phyloP scores from a whole-genome alignment of 2,329 filamentous ascomycete genomes.

The Cercospora zeina region DNA sequence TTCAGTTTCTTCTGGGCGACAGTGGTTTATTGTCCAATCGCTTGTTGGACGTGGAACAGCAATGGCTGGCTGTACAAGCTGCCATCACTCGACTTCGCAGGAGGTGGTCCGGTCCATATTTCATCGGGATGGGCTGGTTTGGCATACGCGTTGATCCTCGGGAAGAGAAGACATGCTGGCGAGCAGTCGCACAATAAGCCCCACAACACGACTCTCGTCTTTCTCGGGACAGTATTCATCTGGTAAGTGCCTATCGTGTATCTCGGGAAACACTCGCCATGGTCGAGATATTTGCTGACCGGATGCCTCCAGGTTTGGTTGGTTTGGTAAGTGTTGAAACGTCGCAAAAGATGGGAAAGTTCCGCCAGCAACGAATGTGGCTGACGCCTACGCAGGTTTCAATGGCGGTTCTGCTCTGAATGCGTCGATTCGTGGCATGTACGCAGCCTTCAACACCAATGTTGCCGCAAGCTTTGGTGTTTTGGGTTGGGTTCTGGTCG shows the following conservation, averaged over 20 bases:
- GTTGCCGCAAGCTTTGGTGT: conserved; percentile 56
- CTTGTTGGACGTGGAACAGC: conserved; percentile 68
- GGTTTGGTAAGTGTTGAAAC: conserved; percentile 46
- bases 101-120: conserved; percentile 65
- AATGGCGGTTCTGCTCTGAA: conserved; percentile 59
- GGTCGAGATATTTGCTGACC: conserved; percentile 32
- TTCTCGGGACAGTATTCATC: conserved; percentile 64
- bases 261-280: conserved; percentile 39
- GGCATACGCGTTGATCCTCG: conserved; percentile 64
- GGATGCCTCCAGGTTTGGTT: conserved; percentile 49
- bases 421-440: conserved; percentile 55
- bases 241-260: conserved; percentile 57
- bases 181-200: conserved; percentile 56
- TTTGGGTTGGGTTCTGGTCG: conserved; percentile 57
- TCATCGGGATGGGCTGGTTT: conserved; percentile 63
- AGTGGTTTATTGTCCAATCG: conserved; percentile 64
- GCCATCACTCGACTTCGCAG: conserved; percentile 61
- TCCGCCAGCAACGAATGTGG: no score
- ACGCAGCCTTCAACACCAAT: conserved; percentile 61
- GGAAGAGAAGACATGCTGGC: conserved; percentile 56
- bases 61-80: conserved; percentile 65
- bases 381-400: conserved; percentile 43
- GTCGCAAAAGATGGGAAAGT: no score
- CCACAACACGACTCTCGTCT: conserved; percentile 64
- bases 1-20: conserved; percentile 66